Evolutionary conservation across 83 land plant species (phyloP), one percentile per base, ranked within the genome.

Genomic region (Diphasiastrum complanatum): DNA sequence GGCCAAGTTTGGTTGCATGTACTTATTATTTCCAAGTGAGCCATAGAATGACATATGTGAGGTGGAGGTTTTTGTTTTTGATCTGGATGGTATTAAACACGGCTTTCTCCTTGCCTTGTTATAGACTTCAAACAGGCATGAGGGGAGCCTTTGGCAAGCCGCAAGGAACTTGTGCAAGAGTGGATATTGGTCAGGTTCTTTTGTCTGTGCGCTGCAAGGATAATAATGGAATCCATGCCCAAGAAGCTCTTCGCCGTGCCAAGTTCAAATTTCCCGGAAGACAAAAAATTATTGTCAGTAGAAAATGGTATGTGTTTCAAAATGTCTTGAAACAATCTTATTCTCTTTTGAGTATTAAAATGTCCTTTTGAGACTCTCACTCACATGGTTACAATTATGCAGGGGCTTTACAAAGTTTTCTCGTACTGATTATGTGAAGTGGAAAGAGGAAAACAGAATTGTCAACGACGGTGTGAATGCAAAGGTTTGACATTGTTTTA

Each of bases 101-200:
- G n/a, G n/a, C n/a, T n/a, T n/a, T n/a, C n/a, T n/a, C n/a, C n/a
- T n/a, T n/a, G n/a, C n/a, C n/a, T n/a, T n/a, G n/a, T n/a, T n/a
- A 18, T n/a, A n/a, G n/a, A n/a, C 85, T 86, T 51, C 91, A 86
- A 67, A 86, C 89, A 23, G 89, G 91, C 22, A 86, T 86, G 91
- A 73, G 89, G 48, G 91, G 91, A 54, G 91, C 91, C 5, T 86
- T 86, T 68, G 91, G 89, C 14, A 86, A 86, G 57, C 89, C 91
- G 0, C 87, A 75, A 50, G 91, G 88, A 12, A 79, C 82, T 0
- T 86, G 88, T 71, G 91, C 91, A 0, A 69, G 91, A n/a, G 88
- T 86, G 0, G 70, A 35, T 66, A 86, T 86, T 56, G 91, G 91
- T 18, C 88, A 83, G 73, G 91, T 86, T 6, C 61, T 86, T 4